Conservation (phyloP, 2,329 filamentous ascomycete species). For the Claviceps sp. region DNA sequence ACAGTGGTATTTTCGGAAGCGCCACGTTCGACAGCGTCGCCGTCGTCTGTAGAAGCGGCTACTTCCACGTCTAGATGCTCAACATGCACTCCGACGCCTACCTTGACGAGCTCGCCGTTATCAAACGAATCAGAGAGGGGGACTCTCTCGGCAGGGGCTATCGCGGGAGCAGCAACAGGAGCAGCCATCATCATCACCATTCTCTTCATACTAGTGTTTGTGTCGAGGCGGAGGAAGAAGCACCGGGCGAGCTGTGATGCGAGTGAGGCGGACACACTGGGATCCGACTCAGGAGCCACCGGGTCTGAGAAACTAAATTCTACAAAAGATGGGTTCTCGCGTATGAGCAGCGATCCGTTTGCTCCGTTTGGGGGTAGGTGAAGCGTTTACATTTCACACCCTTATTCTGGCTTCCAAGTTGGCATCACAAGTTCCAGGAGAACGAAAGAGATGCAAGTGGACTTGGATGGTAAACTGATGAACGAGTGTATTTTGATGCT, state of each 20-base stretch:
- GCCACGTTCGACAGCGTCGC: constrained; percentile 9
- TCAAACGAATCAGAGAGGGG: not conserved
- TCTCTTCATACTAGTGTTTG: constrained; percentile 11
- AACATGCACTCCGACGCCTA: not conserved
- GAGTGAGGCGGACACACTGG: constrained; percentile 5
- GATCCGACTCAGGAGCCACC: not conserved
- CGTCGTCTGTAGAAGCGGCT: not conserved
- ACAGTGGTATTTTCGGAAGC: constrained; percentile 20
- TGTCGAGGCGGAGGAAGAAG: constrained; percentile 10
- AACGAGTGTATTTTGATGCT: not conserved
- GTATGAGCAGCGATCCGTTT: constrained; percentile 21
- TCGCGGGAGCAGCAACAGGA: constrained; percentile 21
- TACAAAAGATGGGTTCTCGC: constrained; percentile 12
- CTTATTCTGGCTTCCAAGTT: no score
- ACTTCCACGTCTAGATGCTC: not conserved
- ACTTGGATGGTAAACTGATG: not conserved
- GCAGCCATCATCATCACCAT: constrained; percentile 15
- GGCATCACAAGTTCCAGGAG: no score
- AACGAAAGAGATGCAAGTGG: not conserved
- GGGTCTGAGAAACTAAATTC: constrained; percentile 1
- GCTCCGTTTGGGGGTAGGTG: constrained; percentile 31
- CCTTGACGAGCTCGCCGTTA: not conserved
- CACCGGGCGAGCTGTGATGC: constrained; percentile 3
- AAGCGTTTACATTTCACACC: not conserved
- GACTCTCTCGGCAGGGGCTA: constrained; percentile 16